Percentiles rank a stretch among this genome's conserved stretches.
These are phyloP conservation scores for Solanum sejunctum DNA, from an alignment of 257 asterid species.

Conservation along the genomic window DNA sequence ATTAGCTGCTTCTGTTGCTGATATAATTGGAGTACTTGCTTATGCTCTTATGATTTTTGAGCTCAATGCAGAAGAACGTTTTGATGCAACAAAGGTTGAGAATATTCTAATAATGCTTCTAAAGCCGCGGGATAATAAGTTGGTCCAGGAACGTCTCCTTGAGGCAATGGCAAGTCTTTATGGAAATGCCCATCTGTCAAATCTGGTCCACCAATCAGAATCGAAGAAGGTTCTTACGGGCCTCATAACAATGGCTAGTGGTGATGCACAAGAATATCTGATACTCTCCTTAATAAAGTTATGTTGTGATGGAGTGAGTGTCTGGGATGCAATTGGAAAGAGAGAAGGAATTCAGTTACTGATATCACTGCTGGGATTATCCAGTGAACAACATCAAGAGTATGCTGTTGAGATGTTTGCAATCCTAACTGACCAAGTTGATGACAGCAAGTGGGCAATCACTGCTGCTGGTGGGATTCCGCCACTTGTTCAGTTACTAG, in stretches of 20 bases:
- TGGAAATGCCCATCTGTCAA: constrained; percentile 38
- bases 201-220: constrained; percentile 37
- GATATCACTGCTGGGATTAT: constrained; percentile 64
- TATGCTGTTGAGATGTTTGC: constrained; percentile 66
- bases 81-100: constrained; percentile 44
- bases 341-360: constrained; percentile 86
- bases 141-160: constrained; percentile 72
- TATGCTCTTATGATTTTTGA: constrained; percentile 61
- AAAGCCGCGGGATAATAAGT: constrained; percentile 77
- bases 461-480: constrained; percentile 97
- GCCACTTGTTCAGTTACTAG: constrained; percentile 67
- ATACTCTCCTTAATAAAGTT: constrained; percentile 43
- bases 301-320: constrained; percentile 39
- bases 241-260: constrained; percentile 57
- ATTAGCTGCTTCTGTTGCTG: constrained; percentile 79
- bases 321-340: constrained; percentile 84
- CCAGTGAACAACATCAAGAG: constrained; percentile 78
- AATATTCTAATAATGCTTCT: constrained; percentile 48
- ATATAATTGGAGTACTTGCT: constrained; percentile 84
- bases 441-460: constrained; percentile 95
- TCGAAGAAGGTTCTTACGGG: constrained; percentile 72
- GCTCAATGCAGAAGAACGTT: constrained; percentile 31
- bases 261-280: constrained; percentile 60
- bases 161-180: constrained; percentile 82
- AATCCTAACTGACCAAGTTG: constrained; percentile 65